Evolutionary conservation across 1,284 basidiomycete genomes (phyloP).

Genomic region (Fomitopsis betulina): DNA sequence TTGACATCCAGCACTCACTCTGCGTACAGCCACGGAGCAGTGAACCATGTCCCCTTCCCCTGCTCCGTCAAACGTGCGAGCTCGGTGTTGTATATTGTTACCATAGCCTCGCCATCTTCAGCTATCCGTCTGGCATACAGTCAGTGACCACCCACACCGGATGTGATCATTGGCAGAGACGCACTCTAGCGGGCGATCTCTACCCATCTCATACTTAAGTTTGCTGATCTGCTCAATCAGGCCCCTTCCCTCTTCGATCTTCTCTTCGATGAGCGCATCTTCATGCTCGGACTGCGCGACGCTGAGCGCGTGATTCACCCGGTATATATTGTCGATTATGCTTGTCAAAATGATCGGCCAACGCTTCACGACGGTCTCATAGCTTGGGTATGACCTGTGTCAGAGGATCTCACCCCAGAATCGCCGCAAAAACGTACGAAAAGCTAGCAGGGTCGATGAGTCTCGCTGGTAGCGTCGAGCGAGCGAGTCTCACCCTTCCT

Average conservation of each 20-base stretch:
- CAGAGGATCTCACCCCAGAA: not conserved
- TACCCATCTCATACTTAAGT: constrained; percentile 88
- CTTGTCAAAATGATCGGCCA: constrained; percentile 91
- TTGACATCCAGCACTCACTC: constrained; percentile 50
- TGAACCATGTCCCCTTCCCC: constrained; percentile 81
- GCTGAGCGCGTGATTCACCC: constrained; percentile 43
- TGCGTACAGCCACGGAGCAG: constrained; percentile 89
- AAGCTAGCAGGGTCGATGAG: constrained; percentile 10
- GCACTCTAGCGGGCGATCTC: constrained; percentile 73
- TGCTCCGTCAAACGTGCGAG: constrained; percentile 46
- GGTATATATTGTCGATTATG: constrained; percentile 70
- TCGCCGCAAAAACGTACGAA: constrained; percentile 12
- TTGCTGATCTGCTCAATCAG: constrained; percentile 79
- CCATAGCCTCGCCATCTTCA: constrained; percentile 68
- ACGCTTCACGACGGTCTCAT: constrained; percentile 54
- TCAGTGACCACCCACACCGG: not conserved
- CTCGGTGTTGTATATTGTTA: constrained; percentile 72
- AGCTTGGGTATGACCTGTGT: constrained; percentile 31
- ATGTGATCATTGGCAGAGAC: constrained; percentile 17
- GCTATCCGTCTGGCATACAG: constrained; percentile 52
- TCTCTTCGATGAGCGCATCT: constrained; percentile 26
- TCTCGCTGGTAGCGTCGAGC: not conserved
- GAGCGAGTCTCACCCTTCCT: constrained; percentile 13
- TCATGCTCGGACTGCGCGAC: constrained; percentile 26
- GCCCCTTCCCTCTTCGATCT: constrained; percentile 67